A percentile compares a stretch with the other conserved stretches of the same genome.
These are phyloP conservation scores for Leucosporidium yakuticum DNA, from an alignment of 768 basidiomycete species.

Conservation along the genomic window DNA sequence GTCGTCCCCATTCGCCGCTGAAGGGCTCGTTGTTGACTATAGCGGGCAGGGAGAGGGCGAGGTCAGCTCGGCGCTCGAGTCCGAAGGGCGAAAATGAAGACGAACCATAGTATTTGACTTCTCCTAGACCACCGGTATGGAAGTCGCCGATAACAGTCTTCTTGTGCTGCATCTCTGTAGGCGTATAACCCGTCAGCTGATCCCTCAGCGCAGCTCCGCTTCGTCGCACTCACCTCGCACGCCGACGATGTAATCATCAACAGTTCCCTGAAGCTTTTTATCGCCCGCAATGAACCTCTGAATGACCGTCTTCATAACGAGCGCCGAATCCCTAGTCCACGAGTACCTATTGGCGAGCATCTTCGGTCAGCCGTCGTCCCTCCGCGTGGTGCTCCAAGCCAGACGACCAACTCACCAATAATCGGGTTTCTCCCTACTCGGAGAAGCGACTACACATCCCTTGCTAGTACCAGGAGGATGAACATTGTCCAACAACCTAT, in stretches of 20 bases:
- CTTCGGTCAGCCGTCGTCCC: neutral
- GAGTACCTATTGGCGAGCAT: conserved; percentile 25
- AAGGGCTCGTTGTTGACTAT: conserved; percentile 19
- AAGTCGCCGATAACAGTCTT: conserved; percentile 34
- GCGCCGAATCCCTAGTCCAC: conserved; percentile 36
- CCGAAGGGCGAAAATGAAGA: no score
- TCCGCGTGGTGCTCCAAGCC: neutral
- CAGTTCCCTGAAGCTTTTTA: neutral
- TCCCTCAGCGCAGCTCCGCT: neutral
- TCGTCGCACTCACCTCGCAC: neutral
- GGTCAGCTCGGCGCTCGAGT: no score
- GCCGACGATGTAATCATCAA: conserved; percentile 36
- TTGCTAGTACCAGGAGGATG: conserved; percentile 27
- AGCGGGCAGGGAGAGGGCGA: neutral
- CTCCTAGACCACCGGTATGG: conserved; percentile 33
- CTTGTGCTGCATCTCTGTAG: conserved; percentile 36
- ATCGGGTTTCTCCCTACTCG: conserved; percentile 31
- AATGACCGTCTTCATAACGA: conserved; percentile 34
- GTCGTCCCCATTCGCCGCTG: conserved; percentile 35
- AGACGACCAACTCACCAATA: conserved; percentile 26
- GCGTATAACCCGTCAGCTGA: neutral
- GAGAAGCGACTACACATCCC: conserved; percentile 34
- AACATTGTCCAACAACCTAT: conserved; percentile 24
- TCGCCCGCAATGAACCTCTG: conserved; percentile 23
- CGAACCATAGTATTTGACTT: conserved; percentile 34